Conservation (phyloP, 257 asterid species). For the Solanum neorickii region DNA sequence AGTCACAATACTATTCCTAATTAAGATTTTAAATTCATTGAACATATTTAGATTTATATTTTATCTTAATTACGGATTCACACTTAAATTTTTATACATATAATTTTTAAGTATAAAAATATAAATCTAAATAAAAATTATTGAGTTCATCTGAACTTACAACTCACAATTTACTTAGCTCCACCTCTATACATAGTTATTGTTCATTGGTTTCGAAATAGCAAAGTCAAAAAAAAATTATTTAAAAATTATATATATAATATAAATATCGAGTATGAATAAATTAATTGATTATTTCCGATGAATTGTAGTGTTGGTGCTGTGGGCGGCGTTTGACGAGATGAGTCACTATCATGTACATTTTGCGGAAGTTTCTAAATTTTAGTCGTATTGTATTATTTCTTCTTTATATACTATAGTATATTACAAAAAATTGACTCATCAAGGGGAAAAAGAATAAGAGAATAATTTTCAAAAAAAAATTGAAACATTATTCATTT, state of each 20-base stretch:
- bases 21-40: background rate
- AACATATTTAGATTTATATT: too few relatives aligned
- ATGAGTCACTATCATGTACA: background rate
- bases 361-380: background rate
- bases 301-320: background rate
- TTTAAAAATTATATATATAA: background rate
- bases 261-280: background rate
- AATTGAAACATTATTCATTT: background rate
- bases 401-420: background rate
- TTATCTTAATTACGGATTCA: background rate
- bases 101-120: rapidly evolving
- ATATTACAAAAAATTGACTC: background rate
- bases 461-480: background rate
- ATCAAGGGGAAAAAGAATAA: background rate
- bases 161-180: background rate
- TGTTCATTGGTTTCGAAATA: too few relatives aligned
- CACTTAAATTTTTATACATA: too few relatives aligned
- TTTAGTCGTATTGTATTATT: background rate
- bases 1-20: background rate
- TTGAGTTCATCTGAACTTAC: rapidly evolving
- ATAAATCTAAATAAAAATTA: too few relatives aligned
- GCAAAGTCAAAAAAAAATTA: rapidly evolving
- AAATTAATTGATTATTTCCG: background rate
- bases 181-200: background rate
- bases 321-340: background rate